Conservation (phyloP, 768 basidiomycete species). For the Leccinum boreale region DNA sequence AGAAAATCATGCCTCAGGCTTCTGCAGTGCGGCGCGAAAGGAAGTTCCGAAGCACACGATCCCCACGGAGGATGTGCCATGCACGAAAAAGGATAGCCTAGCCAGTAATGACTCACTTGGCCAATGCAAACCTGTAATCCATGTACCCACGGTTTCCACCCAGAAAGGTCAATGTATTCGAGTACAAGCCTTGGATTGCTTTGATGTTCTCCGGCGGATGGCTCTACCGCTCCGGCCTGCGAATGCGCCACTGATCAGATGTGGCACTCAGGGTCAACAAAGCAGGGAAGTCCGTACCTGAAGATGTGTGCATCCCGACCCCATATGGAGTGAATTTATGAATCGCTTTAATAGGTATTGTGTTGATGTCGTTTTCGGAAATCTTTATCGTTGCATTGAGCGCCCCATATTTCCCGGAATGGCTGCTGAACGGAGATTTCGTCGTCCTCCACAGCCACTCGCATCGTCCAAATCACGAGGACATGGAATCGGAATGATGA, state of each 20-base stretch:
- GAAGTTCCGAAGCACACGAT: slow-evolving; percentile 7
- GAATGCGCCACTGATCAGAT: slow-evolving; percentile 21
- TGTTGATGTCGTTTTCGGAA: slow-evolving; percentile 51
- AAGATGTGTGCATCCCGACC: slow-evolving; percentile 65
- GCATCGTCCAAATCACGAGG: slow-evolving; percentile 58
- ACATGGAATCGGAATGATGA: slow-evolving; percentile 50
- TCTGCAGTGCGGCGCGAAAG: slow-evolving; percentile 4
- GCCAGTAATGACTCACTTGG: slow-evolving; percentile 44
- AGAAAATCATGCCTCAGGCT: slow-evolving; percentile 14
- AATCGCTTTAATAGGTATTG: slow-evolving; percentile 56
- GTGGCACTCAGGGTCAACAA: slow-evolving; percentile 19
- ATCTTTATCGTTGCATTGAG: slow-evolving; percentile 35
- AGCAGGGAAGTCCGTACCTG: slow-evolving; percentile 37
- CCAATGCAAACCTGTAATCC: slow-evolving; percentile 58
- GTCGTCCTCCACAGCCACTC: slow-evolving; percentile 47
- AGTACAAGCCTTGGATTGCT: slow-evolving; percentile 49
- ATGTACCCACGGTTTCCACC: slow-evolving; percentile 60
- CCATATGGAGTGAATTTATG: slow-evolving; percentile 57
- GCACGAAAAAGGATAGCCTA: slow-evolving; percentile 7
- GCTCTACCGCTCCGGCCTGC: slow-evolving; percentile 54
- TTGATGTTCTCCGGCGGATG: slow-evolving; percentile 35
- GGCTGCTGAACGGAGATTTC: slow-evolving; percentile 47
- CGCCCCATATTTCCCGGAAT: slow-evolving; percentile 30
- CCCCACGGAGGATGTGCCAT: slow-evolving; percentile 3
- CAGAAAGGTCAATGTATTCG: slow-evolving; percentile 54